Conservation (phyloP, 768 basidiomycete genomes). For the Trametes maxima region DNA sequence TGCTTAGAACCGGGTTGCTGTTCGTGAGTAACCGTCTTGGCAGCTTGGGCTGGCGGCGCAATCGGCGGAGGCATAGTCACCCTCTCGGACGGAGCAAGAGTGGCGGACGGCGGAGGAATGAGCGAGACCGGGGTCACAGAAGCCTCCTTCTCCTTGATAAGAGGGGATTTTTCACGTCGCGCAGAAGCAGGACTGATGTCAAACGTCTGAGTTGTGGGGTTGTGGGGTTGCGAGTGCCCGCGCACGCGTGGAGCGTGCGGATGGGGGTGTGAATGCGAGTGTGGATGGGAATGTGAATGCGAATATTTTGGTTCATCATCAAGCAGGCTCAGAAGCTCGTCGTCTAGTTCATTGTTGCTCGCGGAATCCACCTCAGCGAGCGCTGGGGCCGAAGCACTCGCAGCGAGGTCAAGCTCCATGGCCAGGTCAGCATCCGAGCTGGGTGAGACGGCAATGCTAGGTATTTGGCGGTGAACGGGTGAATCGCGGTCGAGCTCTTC, state of each 20-base stretch:
- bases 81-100: conserved; percentile 39
- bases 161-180: neutral
- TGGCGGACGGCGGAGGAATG: conserved; percentile 9
- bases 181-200: neutral
- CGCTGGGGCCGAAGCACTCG: conserved; percentile 10
- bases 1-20: conserved; percentile 11
- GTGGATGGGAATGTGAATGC: conserved; percentile 4
- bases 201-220: neutral
- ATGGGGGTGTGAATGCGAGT: conserved; percentile 2
- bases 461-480: neutral
- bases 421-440: conserved; percentile 23
- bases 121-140: conserved; percentile 21
- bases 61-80: conserved; percentile 63
- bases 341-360: conserved; percentile 58
- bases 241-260: neutral
- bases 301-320: conserved; percentile 47
- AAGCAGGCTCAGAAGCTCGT: conserved; percentile 70
- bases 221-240: neutral
- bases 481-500: conserved; percentile 19
- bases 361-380: conserved; percentile 35
- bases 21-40: neutral
- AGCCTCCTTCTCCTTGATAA: neutral
- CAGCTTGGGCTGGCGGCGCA: conserved; percentile 5
- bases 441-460: neutral
- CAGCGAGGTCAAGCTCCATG: conserved; percentile 42